phyloP scores from a whole-genome alignment of 2,329 filamentous ascomycete genomes.

The Diaporthe sp. region DNA sequence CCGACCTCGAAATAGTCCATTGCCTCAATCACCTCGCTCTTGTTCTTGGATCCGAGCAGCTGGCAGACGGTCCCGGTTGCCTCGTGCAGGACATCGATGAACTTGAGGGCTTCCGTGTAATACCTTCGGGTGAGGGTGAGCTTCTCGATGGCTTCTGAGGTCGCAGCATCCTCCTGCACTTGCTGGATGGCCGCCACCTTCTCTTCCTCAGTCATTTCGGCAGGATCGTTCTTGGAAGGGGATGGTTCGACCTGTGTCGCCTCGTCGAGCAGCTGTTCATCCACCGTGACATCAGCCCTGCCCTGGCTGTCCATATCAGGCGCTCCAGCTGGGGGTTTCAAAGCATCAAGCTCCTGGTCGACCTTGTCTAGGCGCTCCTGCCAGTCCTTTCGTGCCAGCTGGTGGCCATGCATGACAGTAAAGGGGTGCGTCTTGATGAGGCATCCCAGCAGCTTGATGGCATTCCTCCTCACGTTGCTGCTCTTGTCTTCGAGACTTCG shows the following conservation, averaged over 20 bases:
- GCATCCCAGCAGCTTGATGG: conserved; percentile 89
- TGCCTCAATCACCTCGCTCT: conserved; percentile 97
- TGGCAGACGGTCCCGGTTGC: conserved; percentile 87
- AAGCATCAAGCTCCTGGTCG: conserved; percentile 82
- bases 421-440: conserved; percentile 96
- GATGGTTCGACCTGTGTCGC: conserved; percentile 81
- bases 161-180: conserved; percentile 87
- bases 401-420: conserved; percentile 88
- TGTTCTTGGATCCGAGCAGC: conserved; percentile 93
- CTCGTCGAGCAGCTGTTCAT: conserved; percentile 85
- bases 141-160: conserved; percentile 88
- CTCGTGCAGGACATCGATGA: conserved; percentile 90
- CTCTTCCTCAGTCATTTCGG: conserved; percentile 82
- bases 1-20: conserved; percentile 98
- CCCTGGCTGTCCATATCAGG: conserved; percentile 78
- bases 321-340: conserved; percentile 82
- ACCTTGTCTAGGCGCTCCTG: conserved; percentile 83
- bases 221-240: conserved; percentile 70
- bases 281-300: conserved; percentile 72
- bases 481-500: conserved; percentile 97
- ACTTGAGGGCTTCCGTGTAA: conserved; percentile 92
- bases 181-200: conserved; percentile 80
- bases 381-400: conserved; percentile 90
- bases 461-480: conserved; percentile 95
- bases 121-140: conserved; percentile 90